Evolutionary conservation across 805 yeast species (phyloP).

Genomic region (Candida boidinii): DNA sequence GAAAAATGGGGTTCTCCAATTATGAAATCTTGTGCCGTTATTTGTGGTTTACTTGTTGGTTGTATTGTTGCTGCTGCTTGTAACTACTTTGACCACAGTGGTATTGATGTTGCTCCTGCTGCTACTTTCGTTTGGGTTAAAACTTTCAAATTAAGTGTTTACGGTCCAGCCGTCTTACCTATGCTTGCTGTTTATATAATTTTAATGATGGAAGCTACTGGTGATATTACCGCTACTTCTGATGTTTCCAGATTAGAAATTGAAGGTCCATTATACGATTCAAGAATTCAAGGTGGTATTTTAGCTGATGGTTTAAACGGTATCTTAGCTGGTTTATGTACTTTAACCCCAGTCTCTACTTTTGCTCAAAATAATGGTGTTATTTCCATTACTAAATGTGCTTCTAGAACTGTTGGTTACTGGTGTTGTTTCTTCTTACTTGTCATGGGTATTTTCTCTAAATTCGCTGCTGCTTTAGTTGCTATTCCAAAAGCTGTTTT

Average conservation of each 20-base stretch:
- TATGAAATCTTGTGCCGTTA: slow-evolving; percentile 91
- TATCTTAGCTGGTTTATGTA: slow-evolving; percentile 64
- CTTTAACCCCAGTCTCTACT: slow-evolving; percentile 83
- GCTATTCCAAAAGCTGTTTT: slow-evolving; percentile 72
- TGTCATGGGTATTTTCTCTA: slow-evolving; percentile 81
- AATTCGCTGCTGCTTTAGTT: slow-evolving; percentile 83
- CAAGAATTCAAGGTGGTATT: slow-evolving; percentile 88
- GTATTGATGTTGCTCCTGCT: slow-evolving; percentile 65
- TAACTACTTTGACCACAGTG: slow-evolving; percentile 59
- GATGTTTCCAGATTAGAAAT: slow-evolving; percentile 84
- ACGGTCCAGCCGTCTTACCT: slow-evolving; percentile 84
- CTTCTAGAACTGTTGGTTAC: slow-evolving; percentile 63
- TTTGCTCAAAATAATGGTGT: slow-evolving; percentile 97
- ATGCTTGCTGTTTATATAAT: slow-evolving; percentile 76
- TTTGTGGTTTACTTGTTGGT: slow-evolving; percentile 75
- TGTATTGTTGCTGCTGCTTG: slow-evolving; percentile 90
- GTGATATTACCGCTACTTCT: slow-evolving; percentile 90
- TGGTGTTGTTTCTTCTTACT: slow-evolving; percentile 55
- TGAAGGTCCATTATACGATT: slow-evolving; percentile 73
- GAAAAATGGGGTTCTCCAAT: slow-evolving; percentile 92
- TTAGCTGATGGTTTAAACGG: slow-evolving; percentile 85
- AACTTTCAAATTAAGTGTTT: slow-evolving; percentile 66
- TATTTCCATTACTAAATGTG: slow-evolving; percentile 86
- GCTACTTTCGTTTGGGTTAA: slow-evolving; percentile 84
- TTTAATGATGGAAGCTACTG: slow-evolving; percentile 87